These are phyloP conservation scores for Tolypocladium sp. DNA, from an alignment of 2,329 filamentous ascomycete species.

Conservation along the genomic window DNA sequence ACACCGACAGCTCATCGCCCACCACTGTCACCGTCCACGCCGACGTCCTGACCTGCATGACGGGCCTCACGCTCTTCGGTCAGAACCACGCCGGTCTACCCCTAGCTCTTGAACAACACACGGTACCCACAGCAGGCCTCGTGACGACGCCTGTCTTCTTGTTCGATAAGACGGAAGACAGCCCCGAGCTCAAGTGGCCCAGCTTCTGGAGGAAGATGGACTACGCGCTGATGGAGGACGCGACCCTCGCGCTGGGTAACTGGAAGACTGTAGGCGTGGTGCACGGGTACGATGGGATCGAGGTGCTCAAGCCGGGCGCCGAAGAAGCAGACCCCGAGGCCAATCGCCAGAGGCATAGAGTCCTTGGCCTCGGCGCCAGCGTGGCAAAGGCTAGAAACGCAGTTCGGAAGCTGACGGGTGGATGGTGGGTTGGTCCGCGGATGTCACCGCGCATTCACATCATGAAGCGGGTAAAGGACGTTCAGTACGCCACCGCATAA, in stretches of 20 bases:
- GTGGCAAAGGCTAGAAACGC: conserved; percentile 28
- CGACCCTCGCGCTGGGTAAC: conserved; percentile 31
- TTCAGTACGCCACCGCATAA: conserved; percentile 1
- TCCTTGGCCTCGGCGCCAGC: conserved; percentile 36
- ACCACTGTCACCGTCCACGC: conserved; percentile 42
- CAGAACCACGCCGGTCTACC: conserved; percentile 32
- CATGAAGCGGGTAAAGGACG: conserved; percentile 25
- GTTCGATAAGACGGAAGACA: conserved; percentile 57
- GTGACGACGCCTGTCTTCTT: conserved; percentile 18
- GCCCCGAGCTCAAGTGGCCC: conserved; percentile 30
- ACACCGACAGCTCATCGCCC: conserved; percentile 10
- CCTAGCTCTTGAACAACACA: conserved; percentile 16
- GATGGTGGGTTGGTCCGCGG: conserved; percentile 56
- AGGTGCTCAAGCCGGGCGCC: conserved; percentile 43
- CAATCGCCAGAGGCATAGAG: conserved; percentile 8
- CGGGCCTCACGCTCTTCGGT: conserved; percentile 58
- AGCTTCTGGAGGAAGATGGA: conserved; percentile 56
- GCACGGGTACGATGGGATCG: conserved; percentile 48
- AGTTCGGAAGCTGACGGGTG: conserved; percentile 40
- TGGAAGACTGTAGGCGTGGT: conserved; percentile 52
- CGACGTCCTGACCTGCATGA: conserved; percentile 62
- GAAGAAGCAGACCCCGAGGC: neutral
- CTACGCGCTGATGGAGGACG: conserved; percentile 50
- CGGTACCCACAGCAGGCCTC: conserved; percentile 6
- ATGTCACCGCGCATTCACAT: conserved; percentile 49